Evolutionary conservation across 1,284 basidiomycete species (phyloP), one percentile per base, ranked within the genome.

Genomic region (Ganoderma lucidum): DNA sequence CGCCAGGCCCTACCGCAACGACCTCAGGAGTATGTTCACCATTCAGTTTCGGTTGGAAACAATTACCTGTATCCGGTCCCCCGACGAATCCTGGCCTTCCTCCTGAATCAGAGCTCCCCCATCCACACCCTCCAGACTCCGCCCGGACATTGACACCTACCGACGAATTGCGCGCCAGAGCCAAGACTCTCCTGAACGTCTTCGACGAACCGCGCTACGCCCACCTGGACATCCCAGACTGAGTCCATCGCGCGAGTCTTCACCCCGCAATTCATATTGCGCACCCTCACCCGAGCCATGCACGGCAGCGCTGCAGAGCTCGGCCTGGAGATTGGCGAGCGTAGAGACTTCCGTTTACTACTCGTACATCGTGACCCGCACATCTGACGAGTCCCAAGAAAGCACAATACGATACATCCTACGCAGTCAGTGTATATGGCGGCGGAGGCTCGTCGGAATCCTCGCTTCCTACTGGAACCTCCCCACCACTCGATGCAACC

Each of bases 91-190:
- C 39, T 41, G 10, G 12, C 10, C 39, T 14, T 8, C 39, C 39
- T 12, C 39, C 39, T 9, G 39, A 41, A 4, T 41, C 39, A 1
- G 12, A 14, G 2, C 39, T 9, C 39, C 39, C 2, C 4, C 39
- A 12, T 41, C 10, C n/a, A n/a, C 71, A 37, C 73, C 59, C 56
- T 45, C 48, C 60, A 44, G 35, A 10, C 42, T 14, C 12, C 23
- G 35, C 4, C 8, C 28, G 17, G 15, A 45, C 14, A 12, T 45
- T 2, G 15, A 19, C 17, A 9, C 15, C 44, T n/a, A 19, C 12
- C 17, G 10, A 45, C 44, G 15, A 45, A 17, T 19, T 45, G 17
- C 44, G 44, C n/a, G 15, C 44, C 14, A 17, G 44, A 45, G 44
- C 6, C 15, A 8, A 45, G 6, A 12, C 15, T n/a, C 2, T 45